Base-by-base conservation (phyloP, 257 asterid species). In the Eucommia ulmoides region DNA sequence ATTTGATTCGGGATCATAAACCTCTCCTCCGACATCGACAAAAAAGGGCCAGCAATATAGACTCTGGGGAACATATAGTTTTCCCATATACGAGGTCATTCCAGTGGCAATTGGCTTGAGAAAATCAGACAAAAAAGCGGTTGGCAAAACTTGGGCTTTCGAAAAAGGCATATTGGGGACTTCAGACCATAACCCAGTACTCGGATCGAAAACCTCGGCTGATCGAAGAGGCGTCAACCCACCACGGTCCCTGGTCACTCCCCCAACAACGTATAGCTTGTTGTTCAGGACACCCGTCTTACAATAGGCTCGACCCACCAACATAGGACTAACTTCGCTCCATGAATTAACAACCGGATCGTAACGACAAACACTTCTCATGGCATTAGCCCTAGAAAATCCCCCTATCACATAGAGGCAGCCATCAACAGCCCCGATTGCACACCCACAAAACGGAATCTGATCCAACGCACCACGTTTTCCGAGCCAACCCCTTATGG, bases 51-150 rank as follows among this genome's bases (percentile, higher is more conserved):
- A 84, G 58, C 95, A 84, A 29, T 84, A 84, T 51, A 88, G 69
- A 59, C 95, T 88, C 62, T 88, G 95, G 50, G 97, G 89, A 54
- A 88, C 95, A 17, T 84, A 88, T 15, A 88, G 48, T 61, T 82
- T 88, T 50, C 97, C 95, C 51, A 74, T 67, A 24, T 84, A 88
- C 2, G 93, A 61, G 15, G 94, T 80, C 82, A 88, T 75, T 50
- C 97, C 97, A 0, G 97, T 88, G 2, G 97, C 97, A 9, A 88
- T 82, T 23, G 97, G 97, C 72, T 82, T 88, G 55, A 88, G 89
- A 9, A 82, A 65, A 57, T 88, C 97, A 16, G 97, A 88, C 1
- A 88, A 71, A 62, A 88, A 88, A 19, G 95, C 94, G 21, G 88
- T 84, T 41, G 95, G 97, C 12, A 84, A 64, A 59, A 79, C 74